A percentile compares a stretch with the other conserved stretches of the same genome.
Conservation (phyloP, 2,329 filamentous ascomycete genomes). For the Botrytis deweyae region DNA sequence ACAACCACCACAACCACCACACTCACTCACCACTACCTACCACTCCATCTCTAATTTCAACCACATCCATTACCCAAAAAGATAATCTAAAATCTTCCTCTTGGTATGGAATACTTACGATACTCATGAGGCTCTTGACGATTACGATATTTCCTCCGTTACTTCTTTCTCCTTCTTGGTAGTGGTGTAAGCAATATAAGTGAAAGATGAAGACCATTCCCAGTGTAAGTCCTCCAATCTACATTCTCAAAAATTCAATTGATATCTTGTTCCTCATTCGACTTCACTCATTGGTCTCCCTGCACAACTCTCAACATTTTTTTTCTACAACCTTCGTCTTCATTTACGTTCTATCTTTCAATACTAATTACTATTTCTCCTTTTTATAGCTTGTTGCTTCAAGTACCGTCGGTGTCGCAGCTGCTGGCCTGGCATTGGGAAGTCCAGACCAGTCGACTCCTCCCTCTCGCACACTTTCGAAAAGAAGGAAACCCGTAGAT, state of each 20-base stretch:
- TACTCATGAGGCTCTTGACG: slow-evolving; percentile 33
- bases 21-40: not conserved
- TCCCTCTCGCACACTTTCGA: slow-evolving; percentile 35
- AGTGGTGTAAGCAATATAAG: slow-evolving; percentile 25
- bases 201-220: slow-evolving; percentile 39
- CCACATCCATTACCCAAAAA: not conserved
- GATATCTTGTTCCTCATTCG: slow-evolving; percentile 4
- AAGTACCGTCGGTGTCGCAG: slow-evolving; percentile 41
- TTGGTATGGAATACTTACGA: slow-evolving; percentile 35
- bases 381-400: slow-evolving; percentile 39
- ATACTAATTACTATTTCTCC: slow-evolving; percentile 24
- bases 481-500: slow-evolving; percentile 35
- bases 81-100: not conserved
- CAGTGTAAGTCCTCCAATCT: slow-evolving; percentile 34
- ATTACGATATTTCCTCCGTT: slow-evolving; percentile 29
- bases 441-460: slow-evolving; percentile 35
- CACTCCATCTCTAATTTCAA: not conserved
- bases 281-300: slow-evolving; percentile 14
- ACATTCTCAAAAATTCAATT: not conserved
- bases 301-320: slow-evolving; percentile 1
- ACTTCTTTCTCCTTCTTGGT: slow-evolving; percentile 30
- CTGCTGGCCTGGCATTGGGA: slow-evolving; percentile 38
- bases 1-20: not conserved
- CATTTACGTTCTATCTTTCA: not conserved
- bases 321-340: not conserved